These are phyloP conservation scores for Nitzschia sp. DNA, from an alignment of 108 stramenopile species.

Conservation along the genomic window DNA sequence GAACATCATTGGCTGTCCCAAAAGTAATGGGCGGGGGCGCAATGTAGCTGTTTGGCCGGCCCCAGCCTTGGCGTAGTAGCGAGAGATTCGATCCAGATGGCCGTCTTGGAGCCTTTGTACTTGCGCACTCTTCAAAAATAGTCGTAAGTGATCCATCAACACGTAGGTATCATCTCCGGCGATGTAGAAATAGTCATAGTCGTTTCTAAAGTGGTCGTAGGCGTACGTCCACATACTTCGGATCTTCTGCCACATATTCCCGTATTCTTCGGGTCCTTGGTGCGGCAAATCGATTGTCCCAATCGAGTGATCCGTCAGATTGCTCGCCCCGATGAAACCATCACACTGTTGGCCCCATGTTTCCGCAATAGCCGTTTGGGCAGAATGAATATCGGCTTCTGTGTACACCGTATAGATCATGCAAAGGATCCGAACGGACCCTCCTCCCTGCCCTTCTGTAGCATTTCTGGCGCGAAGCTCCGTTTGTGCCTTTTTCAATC, in stretches of 20 bases:
- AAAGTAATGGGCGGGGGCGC: constrained; percentile 1
- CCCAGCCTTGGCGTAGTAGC: neutral
- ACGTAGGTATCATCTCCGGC: constrained; percentile 74
- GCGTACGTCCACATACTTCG: constrained; percentile 80
- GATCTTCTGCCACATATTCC: constrained; percentile 91
- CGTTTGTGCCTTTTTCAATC: neutral
- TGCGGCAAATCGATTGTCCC: constrained; percentile 61
- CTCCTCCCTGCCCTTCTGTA: neutral
- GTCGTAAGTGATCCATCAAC: constrained; percentile 32
- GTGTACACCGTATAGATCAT: constrained; percentile 18
- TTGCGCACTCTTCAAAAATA: constrained; percentile 13
- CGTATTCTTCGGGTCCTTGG: constrained; percentile 71
- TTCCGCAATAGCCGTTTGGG: neutral
- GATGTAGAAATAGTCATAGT: constrained; percentile 85
- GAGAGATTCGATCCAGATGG: neutral
- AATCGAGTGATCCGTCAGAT: constrained; percentile 48
- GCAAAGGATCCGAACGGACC: constrained; percentile 18
- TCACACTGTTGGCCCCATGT: constrained; percentile 40
- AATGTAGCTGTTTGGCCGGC: neutral
- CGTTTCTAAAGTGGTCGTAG: constrained; percentile 57
- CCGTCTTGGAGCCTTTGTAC: neutral
- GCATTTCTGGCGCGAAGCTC: neutral
- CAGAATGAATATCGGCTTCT: neutral
- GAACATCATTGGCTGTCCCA: neutral
- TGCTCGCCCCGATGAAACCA: constrained; percentile 77